Evolutionary conservation across 140 eudicot genomes (phyloP), one percentile per base, ranked within the genome.

Genomic region (Flaveria floridana): DNA sequence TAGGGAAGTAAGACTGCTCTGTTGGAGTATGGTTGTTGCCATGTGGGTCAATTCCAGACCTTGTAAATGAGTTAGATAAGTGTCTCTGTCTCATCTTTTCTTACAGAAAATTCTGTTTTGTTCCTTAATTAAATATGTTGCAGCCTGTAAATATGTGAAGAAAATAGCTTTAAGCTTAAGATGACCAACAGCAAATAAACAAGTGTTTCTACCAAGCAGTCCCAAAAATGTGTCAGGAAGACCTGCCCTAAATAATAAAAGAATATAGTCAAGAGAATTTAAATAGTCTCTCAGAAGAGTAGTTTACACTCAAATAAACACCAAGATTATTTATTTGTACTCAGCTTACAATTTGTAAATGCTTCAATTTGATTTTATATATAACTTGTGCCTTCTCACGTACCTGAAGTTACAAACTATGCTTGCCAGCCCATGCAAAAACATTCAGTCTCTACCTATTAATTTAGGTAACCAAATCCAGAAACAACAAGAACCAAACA

Each of bases 71-170:
- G 80, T 81, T 73, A 34, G 89, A 71, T 46, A 74, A 77, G 83
- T 80, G 77, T 52, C 87, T 52, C 77, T 74, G 86, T 77, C 87
- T 85, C 90, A 86, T 86, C 68, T 23, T 58, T 65, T 63, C 37
- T 51, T 25, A 67, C 66, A 77, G 63, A 23, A 48, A 41, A 37
- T 57, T 23, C 30, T 62, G 55, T 39, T 58, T 70, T 55, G 63
- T 52, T 30, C 48, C 23, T 57, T 34, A 68, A 59, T 26, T 14
- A 25, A 50, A 69, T 20, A 70, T 26, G 69, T 34, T 51, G 30
- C 72, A 79, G 25, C 86, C 84, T 82, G 86, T 79, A 79, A 7
- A 68, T 71, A 67, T 57, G 65, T 16, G 48, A 47, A 73, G 20
- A 62, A 23, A 55, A 46, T 47, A 46, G 58, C 15, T 73, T 73